Evolutionary conservation across 2,329 filamentous ascomycete genomes (phyloP).

Genomic region (Penicillium griseofulvum): DNA sequence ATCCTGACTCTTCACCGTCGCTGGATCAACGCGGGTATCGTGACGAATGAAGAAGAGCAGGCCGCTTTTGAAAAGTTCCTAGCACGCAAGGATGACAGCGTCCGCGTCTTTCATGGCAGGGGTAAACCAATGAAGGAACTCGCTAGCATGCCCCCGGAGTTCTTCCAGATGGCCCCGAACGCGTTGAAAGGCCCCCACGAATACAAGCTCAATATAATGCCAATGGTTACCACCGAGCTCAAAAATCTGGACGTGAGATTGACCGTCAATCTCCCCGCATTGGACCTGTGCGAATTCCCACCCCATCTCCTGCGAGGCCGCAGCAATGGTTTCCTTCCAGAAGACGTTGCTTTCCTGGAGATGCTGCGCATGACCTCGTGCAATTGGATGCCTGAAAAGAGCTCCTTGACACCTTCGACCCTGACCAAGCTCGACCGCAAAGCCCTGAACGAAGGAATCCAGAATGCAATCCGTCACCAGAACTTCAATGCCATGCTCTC

Average conservation of each 20-base stretch:
- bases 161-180: not conserved
- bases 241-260: constrained; percentile 3
- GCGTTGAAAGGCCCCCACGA: constrained; percentile 2
- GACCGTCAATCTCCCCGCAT: constrained; percentile 19
- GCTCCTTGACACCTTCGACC: not conserved
- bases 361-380: constrained; percentile 33
- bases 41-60: constrained; percentile 20
- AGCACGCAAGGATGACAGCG: constrained; percentile 11
- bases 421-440: constrained; percentile 27
- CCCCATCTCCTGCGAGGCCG: constrained; percentile 30
- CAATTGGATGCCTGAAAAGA: constrained; percentile 4
- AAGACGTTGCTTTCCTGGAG: constrained; percentile 36
- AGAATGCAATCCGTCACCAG: constrained; percentile 36
- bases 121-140: not conserved
- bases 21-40: constrained; percentile 30
- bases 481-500: constrained; percentile 33
- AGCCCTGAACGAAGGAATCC: constrained; percentile 41
- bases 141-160: not conserved
- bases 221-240: constrained; percentile 22
- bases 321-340: constrained; percentile 28
- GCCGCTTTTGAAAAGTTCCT: constrained; percentile 23
- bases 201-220: constrained; percentile 24
- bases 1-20: constrained; percentile 34
- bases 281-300: constrained; percentile 26
- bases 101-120: constrained; percentile 17